Evolutionary conservation across 805 yeast genomes (phyloP).

Genomic region (Candida adriatica): DNA sequence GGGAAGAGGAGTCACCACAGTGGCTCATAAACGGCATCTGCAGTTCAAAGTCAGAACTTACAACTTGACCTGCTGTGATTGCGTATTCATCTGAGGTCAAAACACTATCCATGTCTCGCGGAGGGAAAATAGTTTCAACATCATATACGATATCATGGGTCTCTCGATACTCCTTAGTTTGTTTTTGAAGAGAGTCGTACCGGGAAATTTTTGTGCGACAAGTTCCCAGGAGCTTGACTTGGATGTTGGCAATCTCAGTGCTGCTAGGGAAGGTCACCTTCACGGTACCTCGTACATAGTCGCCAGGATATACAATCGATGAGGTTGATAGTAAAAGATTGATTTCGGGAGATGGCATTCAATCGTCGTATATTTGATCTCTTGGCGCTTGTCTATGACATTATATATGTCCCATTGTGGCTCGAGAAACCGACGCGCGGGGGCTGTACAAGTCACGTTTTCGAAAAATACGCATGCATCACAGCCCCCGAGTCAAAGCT

Average conservation of each 20-base stretch:
- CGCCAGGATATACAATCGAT: too few species aligned
- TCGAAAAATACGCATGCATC: too few species aligned
- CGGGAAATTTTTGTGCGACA: conserved; percentile 1
- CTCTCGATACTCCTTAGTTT: neutral
- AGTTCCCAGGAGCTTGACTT: conserved; percentile 5
- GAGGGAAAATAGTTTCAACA: conserved; percentile 6
- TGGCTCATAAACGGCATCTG: conserved; percentile 5
- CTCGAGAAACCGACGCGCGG: too few species aligned
- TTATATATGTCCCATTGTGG: too few species aligned
- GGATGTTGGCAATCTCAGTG: conserved; percentile 3
- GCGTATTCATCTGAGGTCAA: neutral
- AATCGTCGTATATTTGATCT: too few species aligned
- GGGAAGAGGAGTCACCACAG: conserved; percentile 2
- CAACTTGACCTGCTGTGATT: conserved; percentile 2
- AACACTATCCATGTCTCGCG: conserved; percentile 1
- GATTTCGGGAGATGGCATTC: too few species aligned
- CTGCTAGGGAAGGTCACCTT: conserved; percentile 2
- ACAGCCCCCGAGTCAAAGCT: too few species aligned
- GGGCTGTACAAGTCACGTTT: too few species aligned
- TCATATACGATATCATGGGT: conserved; percentile 5
- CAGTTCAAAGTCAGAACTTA: conserved; percentile 4
- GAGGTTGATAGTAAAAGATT: too few species aligned
- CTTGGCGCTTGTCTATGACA: too few species aligned
- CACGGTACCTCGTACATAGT: conserved; percentile 4
- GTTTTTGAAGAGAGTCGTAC: conserved; percentile 1